These are phyloP conservation scores for Podosphaera fusca DNA, from an alignment of 2,329 filamentous ascomycete species.

Conservation along the genomic window DNA sequence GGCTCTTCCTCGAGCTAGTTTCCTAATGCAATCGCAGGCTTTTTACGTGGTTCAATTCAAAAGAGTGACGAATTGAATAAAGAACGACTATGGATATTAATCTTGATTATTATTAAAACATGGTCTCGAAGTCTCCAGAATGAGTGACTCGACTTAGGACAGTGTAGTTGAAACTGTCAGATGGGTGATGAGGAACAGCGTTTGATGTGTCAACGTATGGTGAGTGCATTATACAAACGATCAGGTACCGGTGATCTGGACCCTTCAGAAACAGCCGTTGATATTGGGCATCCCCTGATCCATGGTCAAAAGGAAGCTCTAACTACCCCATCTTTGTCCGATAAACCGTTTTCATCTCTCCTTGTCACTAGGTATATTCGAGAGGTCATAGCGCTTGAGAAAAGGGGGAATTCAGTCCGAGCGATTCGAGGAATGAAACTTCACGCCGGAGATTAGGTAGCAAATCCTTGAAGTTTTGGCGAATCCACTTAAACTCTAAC, in stretches of 20 bases:
- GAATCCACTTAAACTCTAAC: neutral
- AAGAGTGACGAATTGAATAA: neutral
- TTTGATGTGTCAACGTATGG: too few relatives aligned
- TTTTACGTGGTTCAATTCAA: neutral
- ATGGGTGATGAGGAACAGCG: neutral
- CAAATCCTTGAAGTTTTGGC: neutral
- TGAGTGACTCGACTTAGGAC: neutral
- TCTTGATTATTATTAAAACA: neutral
- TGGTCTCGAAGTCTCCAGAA: neutral
- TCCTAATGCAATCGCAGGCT: neutral
- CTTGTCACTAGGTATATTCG: neutral
- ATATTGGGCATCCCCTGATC: neutral
- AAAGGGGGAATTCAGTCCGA: neutral
- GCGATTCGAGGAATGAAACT: neutral
- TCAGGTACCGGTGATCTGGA: neutral
- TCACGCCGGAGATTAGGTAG: neutral
- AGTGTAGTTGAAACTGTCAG: neutral
- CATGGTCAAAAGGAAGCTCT: neutral
- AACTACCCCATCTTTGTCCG: neutral
- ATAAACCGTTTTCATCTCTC: neutral
- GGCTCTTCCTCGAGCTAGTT: neutral
- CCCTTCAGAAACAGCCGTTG: neutral
- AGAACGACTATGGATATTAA: neutral
- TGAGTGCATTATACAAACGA: neutral
- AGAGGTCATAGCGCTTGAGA: neutral